Conservation (phyloP, 306 rosid species). For the Prunus mongolica region DNA sequence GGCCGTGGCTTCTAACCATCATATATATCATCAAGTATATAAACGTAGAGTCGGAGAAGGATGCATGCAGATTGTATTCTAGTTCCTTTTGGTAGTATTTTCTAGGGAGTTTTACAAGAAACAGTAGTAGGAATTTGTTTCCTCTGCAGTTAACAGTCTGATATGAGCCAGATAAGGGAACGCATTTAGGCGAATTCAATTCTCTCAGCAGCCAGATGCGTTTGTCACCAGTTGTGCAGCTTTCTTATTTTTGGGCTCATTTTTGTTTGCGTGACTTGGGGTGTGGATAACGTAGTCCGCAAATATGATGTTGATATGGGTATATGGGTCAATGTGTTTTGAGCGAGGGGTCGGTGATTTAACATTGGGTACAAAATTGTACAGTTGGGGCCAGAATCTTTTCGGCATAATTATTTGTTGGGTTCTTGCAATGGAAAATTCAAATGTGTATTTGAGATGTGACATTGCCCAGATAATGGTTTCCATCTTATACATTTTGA, state of each 20-base stretch:
- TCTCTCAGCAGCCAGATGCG: conserved; percentile 19
- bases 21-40: conserved; percentile 31
- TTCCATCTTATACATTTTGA: background rate
- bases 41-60: conserved; percentile 35
- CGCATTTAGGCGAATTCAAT: conserved; percentile 22
- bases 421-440: conserved; percentile 25
- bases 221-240: conserved; percentile 6
- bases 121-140: conserved; percentile 34
- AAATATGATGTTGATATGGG: conserved; percentile 35
- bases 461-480: background rate
- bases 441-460: conserved; percentile 7
- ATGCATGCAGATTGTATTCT: conserved; percentile 45
- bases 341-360: conserved; percentile 32
- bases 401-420: conserved; percentile 25
- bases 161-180: conserved; percentile 29
- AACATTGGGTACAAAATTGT: conserved; percentile 50
- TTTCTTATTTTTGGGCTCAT: conserved; percentile 31
- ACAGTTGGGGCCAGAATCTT: conserved; percentile 25
- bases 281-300: conserved; percentile 28
- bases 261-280: conserved; percentile 28
- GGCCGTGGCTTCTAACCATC: conserved; percentile 33
- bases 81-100: conserved; percentile 33
- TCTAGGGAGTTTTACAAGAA: conserved; percentile 37
- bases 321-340: conserved; percentile 17
- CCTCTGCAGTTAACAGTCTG: conserved; percentile 35